Evolutionary conservation across 116 monocot genomes (phyloP).

Genomic region (Trichopus zeylanicus): DNA sequence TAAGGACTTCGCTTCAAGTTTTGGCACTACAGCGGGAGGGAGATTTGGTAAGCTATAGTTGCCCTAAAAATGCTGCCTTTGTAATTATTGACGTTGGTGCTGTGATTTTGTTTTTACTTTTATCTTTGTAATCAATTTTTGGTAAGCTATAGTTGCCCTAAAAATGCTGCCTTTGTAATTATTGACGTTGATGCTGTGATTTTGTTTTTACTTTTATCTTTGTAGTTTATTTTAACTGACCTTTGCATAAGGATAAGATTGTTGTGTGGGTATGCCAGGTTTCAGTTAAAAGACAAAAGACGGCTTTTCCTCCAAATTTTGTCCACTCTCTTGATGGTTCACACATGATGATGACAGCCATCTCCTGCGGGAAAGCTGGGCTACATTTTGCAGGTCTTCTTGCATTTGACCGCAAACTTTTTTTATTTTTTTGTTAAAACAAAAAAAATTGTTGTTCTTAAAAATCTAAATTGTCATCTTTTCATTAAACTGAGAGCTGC

Average conservation of each 20-base stretch:
- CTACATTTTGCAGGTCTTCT: constrained; percentile 74
- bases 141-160: constrained; percentile 21
- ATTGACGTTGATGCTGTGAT: not conserved
- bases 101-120: not conserved
- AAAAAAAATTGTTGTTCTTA: too few relatives aligned
- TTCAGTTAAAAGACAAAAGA: constrained; percentile 63
- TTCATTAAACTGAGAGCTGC: too few relatives aligned
- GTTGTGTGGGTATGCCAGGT: constrained; percentile 59
- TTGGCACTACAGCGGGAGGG: constrained; percentile 61
- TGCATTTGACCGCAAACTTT: too few relatives aligned
- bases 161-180: not conserved
- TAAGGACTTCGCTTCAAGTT: constrained; percentile 75
- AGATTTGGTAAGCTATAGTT: constrained; percentile 26
- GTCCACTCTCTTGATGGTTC: constrained; percentile 94
- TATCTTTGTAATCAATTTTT: too few relatives aligned
- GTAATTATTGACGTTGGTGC: not conserved
- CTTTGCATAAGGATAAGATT: too few relatives aligned
- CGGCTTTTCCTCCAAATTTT: constrained; percentile 91
- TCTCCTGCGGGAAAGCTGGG: constrained; percentile 63
- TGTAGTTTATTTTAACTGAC: too few relatives aligned
- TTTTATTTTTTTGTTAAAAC: too few relatives aligned
- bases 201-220: not conserved
- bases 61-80: not conserved
- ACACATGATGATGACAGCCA: constrained; percentile 99
- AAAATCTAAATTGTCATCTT: too few relatives aligned